phyloP scores from a whole-genome alignment of 306 rosid species.

The Bauhinia variegata region DNA sequence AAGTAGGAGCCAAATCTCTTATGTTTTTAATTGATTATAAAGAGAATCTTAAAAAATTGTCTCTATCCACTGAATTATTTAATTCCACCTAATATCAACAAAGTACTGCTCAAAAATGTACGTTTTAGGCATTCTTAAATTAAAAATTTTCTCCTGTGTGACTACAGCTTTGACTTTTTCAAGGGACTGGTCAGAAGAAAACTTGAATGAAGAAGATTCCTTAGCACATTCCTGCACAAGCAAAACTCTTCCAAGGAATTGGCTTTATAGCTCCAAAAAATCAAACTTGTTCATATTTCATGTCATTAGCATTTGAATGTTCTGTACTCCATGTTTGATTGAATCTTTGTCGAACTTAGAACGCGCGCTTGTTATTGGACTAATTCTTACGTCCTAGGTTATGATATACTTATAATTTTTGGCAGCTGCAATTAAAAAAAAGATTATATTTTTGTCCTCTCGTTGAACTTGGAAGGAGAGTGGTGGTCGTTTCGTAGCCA shows the following conservation, averaged over 20 bases:
- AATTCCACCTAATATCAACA: background rate
- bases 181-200: conserved; percentile 75
- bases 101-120: background rate
- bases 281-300: conserved; percentile 1
- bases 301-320: conserved; percentile 8
- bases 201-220: conserved; percentile 55
- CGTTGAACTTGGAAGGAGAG: conserved; percentile 28
- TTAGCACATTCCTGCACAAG: conserved; percentile 36
- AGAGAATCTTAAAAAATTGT: background rate
- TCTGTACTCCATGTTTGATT: conserved; percentile 3
- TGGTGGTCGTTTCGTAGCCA: conserved; percentile 37
- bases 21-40: background rate
- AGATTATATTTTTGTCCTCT: background rate
- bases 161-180: conserved; percentile 78
- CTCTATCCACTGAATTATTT: background rate
- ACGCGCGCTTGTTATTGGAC: conserved; percentile 26
- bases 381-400: conserved; percentile 21
- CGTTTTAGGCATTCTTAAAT: too few relatives aligned
- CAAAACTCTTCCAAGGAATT: conserved; percentile 32
- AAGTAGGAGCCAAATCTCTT: background rate
- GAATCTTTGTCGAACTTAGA: conserved; percentile 34
- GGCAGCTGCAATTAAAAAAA: conserved; percentile 12
- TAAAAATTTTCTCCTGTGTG: conserved; percentile 22
- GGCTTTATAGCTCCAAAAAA: conserved; percentile 27
- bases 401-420: conserved; percentile 25